Percentiles rank a stretch among this genome's conserved stretches.
Evolutionary conservation across 305 asterid genomes (phyloP).

Genomic region (Rubia tinctorum): DNA sequence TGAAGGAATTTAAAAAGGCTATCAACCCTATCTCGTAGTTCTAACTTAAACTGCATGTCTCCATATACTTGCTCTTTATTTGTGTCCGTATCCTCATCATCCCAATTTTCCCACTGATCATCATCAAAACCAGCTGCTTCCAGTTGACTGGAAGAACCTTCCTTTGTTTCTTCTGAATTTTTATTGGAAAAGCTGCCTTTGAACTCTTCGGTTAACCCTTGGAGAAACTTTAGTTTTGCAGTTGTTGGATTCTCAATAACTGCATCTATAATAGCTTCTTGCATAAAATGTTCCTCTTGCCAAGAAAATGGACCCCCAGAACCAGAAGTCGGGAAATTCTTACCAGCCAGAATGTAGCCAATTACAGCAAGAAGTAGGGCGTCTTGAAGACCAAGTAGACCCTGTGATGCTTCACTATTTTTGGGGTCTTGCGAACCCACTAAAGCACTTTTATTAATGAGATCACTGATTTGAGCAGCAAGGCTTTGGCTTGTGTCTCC

Average conservation of each 20-base stretch:
- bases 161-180: conserved; percentile 41
- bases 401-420: conserved; percentile 37
- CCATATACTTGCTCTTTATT: conserved; percentile 58
- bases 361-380: conserved; percentile 70
- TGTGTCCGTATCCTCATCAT: conserved; percentile 50
- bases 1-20: conserved; percentile 86
- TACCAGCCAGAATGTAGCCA: conserved; percentile 92
- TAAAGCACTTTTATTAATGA: conserved; percentile 75
- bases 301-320: conserved; percentile 93
- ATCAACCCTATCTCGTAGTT: conserved; percentile 84
- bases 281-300: conserved; percentile 99
- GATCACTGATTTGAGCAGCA: conserved; percentile 94
- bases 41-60: conserved; percentile 87
- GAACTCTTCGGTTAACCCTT: conserved; percentile 63
- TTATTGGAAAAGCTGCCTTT: conserved; percentile 46
- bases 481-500: conserved; percentile 95
- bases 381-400: conserved; percentile 69
- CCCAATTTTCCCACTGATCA: conserved; percentile 94
- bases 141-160: conserved; percentile 31
- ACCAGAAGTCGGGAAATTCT: conserved; percentile 91
- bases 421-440: conserved; percentile 44
- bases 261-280: conserved; percentile 93
- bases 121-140: conserved; percentile 63
- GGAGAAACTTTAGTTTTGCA: conserved; percentile 67
- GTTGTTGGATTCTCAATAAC: conserved; percentile 72